Conservation (phyloP, 2,329 filamentous ascomycete genomes). For the Epichloe uncinata region DNA sequence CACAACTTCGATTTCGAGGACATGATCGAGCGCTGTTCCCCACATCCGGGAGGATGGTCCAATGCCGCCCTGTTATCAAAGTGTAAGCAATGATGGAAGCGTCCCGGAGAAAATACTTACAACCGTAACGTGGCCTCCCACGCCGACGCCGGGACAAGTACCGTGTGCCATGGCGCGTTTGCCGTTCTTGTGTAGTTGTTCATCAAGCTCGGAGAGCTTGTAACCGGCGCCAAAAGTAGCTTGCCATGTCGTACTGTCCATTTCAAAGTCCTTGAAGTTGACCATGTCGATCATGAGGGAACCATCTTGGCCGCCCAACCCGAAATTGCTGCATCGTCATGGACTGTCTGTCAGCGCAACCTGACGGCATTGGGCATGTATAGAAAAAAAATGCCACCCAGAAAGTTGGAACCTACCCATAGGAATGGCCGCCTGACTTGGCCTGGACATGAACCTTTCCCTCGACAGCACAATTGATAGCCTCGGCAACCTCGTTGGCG, state of each 20-base stretch:
- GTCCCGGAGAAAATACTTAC: conserved; percentile 19
- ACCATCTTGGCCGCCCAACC: conserved; percentile 37
- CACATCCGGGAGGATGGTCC: conserved; percentile 47
- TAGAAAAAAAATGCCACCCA: too few species aligned
- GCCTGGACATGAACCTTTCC: conserved; percentile 43
- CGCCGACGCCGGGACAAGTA: conserved; percentile 43
- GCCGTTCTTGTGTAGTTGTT: conserved; percentile 35
- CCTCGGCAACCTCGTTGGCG: conserved; percentile 39
- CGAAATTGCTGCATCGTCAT: conserved; percentile 20
- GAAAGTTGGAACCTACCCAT: conserved; percentile 30
- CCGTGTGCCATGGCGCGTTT: conserved; percentile 46
- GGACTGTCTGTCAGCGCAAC: too few species aligned
- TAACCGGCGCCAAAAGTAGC: conserved; percentile 42
- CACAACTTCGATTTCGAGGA: conserved; percentile 42
- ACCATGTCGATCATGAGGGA: conserved; percentile 40
- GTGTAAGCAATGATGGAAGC: neutral
- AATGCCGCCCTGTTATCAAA: conserved; percentile 33
- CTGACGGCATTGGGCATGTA: too few species aligned
- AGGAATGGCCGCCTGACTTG: conserved; percentile 52
- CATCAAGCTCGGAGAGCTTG: conserved; percentile 37
- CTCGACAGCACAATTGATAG: conserved; percentile 42
- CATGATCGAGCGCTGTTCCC: conserved; percentile 41
- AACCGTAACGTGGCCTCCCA: conserved; percentile 43
- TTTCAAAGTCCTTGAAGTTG: conserved; percentile 37
- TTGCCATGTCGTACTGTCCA: conserved; percentile 38